These are phyloP conservation scores for Fusarium falciforme DNA, from an alignment of 2,329 filamentous ascomycete genomes.

Conservation along the genomic window DNA sequence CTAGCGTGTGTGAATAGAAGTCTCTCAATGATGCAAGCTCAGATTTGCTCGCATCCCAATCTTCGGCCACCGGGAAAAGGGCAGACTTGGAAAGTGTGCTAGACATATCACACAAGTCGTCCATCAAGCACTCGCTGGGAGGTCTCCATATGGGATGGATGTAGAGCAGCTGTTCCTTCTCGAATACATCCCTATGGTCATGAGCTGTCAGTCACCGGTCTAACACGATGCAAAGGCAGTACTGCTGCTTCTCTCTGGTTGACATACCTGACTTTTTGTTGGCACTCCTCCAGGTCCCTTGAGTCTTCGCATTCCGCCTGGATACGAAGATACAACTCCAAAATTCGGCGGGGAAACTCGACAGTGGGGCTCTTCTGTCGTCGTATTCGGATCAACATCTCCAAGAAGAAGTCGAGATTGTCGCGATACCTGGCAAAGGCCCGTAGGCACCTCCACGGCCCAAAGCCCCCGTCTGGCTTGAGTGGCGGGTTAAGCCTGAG, in stretches of 20 bases:
- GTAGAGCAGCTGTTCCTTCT: constrained; percentile 38
- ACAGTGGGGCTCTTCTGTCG: constrained; percentile 27
- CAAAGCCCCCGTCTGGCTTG: constrained; percentile 30
- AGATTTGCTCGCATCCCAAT: constrained; percentile 40
- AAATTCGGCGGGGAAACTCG: constrained; percentile 36
- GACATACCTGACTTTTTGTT: constrained; percentile 30
- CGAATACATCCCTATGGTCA: constrained; percentile 22
- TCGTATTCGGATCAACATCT: constrained; percentile 33
- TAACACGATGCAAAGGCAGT: not conserved
- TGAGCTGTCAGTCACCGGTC: constrained; percentile 1
- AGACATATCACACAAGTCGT: constrained; percentile 35
- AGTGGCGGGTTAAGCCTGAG: constrained; percentile 33
- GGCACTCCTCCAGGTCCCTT: constrained; percentile 11
- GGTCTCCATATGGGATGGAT: constrained; percentile 39
- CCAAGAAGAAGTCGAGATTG: constrained; percentile 39
- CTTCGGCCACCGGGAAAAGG: constrained; percentile 33
- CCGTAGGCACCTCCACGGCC: constrained; percentile 33
- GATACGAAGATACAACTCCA: constrained; percentile 41
- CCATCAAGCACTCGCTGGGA: constrained; percentile 36
- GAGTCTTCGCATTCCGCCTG: constrained; percentile 36
- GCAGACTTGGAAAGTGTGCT: constrained; percentile 38
- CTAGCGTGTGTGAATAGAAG: constrained; percentile 35
- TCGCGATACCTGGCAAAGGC: constrained; percentile 33
- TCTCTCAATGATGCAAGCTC: constrained; percentile 36
- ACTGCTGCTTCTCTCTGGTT: not conserved